Base-by-base conservation (phyloP, 139 green algal genomes). In the Axilococcus clingmanii region DNA sequence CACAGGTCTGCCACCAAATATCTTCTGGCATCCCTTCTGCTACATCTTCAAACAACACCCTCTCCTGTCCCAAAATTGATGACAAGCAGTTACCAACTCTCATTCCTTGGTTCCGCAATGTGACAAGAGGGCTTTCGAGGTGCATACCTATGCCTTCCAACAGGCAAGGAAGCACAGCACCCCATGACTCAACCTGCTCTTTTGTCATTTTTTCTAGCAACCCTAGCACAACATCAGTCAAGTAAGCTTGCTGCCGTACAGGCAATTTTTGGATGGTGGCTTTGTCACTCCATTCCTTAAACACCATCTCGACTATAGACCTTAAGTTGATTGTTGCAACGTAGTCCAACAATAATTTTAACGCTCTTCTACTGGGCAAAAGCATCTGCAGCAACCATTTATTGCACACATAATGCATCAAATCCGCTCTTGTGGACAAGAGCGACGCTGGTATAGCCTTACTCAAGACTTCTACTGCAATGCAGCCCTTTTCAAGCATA, bases 101-200 rank as follows among this genome's bases (percentile, higher is more conserved):
- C 78, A 87, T 87, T 20, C 52, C 77, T 46, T 84, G 76, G 31
- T 33, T 42, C 38, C 56, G 55, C 9, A 69, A 52, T 0, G 43
- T 27, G 25, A 29, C 15, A 20, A 30, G 33, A 27, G 78, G 77
- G 57, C 59, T 80, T 32, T 65, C 77, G 23, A 87, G 61, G 31
- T 74, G 61, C 0, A 40, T 17, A 11, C 69, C 74, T 15, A 86
- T 68, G 16, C 77, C 78, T 8, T 44, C 35, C 27, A 85, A 51
- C 31, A 85, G 19, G 1, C 28, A 23, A 1, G 52, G 19, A 32
- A 83, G 36, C 36, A 79, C n/a, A n/a, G n/a, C n/a, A n/a, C n/a
- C n/a, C n/a, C n/a, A n/a, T n/a, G n/a, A n/a, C n/a, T n/a, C n/a
- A n/a, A n/a, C n/a, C n/a, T n/a, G n/a, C n/a, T n/a, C n/a, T n/a